Evolutionary conservation across 164 flowering plant genomes (phyloP).

Genomic region (Hamamelis virginiana): DNA sequence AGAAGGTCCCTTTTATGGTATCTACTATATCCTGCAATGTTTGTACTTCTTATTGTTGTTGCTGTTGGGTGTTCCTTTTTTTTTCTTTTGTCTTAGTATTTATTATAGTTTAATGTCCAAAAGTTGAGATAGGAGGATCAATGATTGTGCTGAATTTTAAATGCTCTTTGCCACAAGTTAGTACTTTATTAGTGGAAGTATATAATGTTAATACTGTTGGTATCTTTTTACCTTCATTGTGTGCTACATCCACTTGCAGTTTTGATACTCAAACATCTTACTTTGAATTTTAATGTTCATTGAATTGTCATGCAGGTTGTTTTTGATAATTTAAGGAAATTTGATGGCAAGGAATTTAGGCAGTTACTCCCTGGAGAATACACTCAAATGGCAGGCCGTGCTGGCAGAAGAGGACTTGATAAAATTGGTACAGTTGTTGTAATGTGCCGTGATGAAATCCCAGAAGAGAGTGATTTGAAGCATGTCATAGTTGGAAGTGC

Average conservation of each 20-base stretch:
- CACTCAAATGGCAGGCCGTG: conserved; percentile 99
- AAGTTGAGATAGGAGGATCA: no score
- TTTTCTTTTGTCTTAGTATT: no score
- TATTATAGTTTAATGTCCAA: no score
- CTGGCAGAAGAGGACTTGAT: conserved; percentile 98
- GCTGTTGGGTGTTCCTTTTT: no score
- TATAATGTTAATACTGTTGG: neutral
- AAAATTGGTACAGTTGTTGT: conserved; percentile 88
- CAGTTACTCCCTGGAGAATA: conserved; percentile 95
- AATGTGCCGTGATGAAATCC: conserved; percentile 94
- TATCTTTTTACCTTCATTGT: neutral
- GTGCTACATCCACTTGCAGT: neutral
- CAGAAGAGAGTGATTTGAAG: conserved; percentile 76
- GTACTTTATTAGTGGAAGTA: neutral
- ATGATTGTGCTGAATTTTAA: no score
- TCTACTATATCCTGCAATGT: no score
- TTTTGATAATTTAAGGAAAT: conserved; percentile 91
- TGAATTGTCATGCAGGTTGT: conserved; percentile 62
- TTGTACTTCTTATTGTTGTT: no score
- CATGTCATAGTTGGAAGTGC: conserved; percentile 82
- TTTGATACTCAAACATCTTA: neutral
- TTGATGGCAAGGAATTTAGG: conserved; percentile 96
- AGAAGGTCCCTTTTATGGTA: no score
- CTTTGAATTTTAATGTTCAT: conserved; percentile 5
- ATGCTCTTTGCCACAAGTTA: neutral